Evolutionary conservation across 2,329 filamentous ascomycete species (phyloP).

Genomic region (Talaromyces funiculosus): DNA sequence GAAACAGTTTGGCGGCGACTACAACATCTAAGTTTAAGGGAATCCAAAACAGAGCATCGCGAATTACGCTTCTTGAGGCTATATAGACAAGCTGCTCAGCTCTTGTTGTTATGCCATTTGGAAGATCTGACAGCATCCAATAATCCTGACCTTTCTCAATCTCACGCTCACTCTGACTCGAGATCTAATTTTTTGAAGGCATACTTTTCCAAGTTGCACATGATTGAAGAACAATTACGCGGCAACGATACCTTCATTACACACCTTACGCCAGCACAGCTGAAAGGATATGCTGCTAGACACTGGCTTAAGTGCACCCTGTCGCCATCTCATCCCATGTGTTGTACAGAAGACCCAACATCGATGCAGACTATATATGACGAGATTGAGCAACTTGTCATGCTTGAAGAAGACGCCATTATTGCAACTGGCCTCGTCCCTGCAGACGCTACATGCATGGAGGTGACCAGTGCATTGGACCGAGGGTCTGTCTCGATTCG

Average conservation of each 20-base stretch:
- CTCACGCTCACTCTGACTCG: neutral
- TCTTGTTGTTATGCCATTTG: neutral
- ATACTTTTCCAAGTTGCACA: neutral
- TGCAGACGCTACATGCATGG: neutral
- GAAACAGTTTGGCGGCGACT: neutral
- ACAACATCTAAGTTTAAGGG: neutral
- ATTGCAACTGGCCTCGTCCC: neutral
- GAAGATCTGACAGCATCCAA: neutral
- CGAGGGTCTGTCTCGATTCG: conserved; percentile 6
- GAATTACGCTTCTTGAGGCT: neutral
- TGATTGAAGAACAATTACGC: neutral
- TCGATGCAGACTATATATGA: neutral
- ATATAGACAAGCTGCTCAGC: neutral
- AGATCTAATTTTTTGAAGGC: neutral
- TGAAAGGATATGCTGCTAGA: neutral
- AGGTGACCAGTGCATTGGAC: neutral
- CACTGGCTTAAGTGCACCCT: neutral
- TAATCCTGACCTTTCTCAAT: neutral
- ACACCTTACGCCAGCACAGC: neutral
- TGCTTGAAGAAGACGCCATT: neutral
- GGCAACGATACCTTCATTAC: neutral
- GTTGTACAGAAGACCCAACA: neutral
- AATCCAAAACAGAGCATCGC: neutral
- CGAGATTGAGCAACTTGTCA: neutral
- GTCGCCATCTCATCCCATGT: neutral